Evolutionary conservation across 106 monocot genomes (phyloP).

Genomic region (Dendrobium nobile): DNA sequence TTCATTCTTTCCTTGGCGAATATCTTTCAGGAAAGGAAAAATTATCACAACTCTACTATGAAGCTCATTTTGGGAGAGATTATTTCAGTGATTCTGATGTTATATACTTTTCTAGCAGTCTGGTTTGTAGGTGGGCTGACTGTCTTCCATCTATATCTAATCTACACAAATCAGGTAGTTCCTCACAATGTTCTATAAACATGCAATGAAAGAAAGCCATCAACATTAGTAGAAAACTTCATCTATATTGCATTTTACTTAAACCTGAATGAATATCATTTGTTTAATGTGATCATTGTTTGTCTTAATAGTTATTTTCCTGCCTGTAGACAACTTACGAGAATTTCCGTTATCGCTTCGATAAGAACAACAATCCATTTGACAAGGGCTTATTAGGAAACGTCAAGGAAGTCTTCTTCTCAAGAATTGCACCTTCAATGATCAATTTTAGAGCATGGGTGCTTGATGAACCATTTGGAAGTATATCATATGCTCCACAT

Average conservation of each 20-base stretch:
- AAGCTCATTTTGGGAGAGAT: constrained; percentile 35
- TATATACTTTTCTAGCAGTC: constrained; percentile 73
- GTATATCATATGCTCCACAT: constrained; percentile 29
- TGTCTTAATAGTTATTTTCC: neutral
- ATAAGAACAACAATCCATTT: constrained; percentile 76
- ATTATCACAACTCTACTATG: constrained; percentile 34
- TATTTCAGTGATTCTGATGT: constrained; percentile 55
- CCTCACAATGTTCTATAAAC: neutral
- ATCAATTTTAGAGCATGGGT: constrained; percentile 58
- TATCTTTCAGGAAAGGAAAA: constrained; percentile 36
- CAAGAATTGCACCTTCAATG: constrained; percentile 57
- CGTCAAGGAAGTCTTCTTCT: constrained; percentile 52
- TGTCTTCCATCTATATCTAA: constrained; percentile 52
- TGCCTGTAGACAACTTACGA: constrained; percentile 77
- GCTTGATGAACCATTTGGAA: constrained; percentile 30
- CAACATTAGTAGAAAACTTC: neutral
- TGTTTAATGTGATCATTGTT: neutral
- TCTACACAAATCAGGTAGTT: constrained; percentile 49
- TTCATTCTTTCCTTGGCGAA: constrained; percentile 79
- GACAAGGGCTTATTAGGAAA: constrained; percentile 39
- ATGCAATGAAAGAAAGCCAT: neutral
- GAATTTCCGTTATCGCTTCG: constrained; percentile 76
- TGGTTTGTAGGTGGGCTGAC: constrained; percentile 84
- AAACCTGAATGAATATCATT: neutral
- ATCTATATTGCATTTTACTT: neutral